These are phyloP conservation scores for Phytophthora sp. DNA, from an alignment of 352 stramenopile genomes.

Conservation along the genomic window DNA sequence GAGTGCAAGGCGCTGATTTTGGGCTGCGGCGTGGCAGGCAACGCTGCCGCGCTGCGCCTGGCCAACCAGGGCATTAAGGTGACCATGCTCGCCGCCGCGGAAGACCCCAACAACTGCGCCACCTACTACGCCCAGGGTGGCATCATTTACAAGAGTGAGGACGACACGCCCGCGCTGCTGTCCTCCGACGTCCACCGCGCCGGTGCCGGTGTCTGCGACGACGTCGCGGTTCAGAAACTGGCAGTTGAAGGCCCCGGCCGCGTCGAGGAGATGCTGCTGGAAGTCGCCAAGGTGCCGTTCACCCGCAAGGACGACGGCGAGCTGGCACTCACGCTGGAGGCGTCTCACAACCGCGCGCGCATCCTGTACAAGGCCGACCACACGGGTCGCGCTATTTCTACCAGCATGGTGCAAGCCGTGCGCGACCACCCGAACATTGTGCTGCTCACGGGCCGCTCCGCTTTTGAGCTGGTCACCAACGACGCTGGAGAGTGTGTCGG, in stretches of 20 bases:
- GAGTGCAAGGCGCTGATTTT: conserved; percentile 72
- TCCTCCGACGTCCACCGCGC: conserved; percentile 91
- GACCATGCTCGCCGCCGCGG: conserved; percentile 77
- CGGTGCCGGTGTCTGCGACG: conserved; percentile 90
- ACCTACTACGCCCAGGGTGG: conserved; percentile 96
- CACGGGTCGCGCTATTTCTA: conserved; percentile 93
- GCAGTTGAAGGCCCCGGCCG: conserved; percentile 86
- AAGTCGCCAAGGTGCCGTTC: conserved; percentile 90
- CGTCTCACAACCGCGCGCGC: conserved; percentile 91
- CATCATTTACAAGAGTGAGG: conserved; percentile 94
- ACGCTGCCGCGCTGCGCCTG: conserved; percentile 76
- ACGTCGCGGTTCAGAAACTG: conserved; percentile 93
- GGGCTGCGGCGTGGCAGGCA: conserved; percentile 81
- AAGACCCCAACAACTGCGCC: conserved; percentile 91
- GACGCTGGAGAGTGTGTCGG: conserved; percentile 64
- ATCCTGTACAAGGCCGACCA: conserved; percentile 96
- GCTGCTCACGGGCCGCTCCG: conserved; percentile 72
- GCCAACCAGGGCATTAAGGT: conserved; percentile 78
- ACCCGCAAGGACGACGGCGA: conserved; percentile 73
- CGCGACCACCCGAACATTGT: conserved; percentile 82
- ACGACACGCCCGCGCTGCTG: conserved; percentile 88
- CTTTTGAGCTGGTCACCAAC: conserved; percentile 84
- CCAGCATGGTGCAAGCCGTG: conserved; percentile 90
- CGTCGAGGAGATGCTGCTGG: conserved; percentile 92
- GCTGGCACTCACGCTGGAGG: conserved; percentile 87